Evolutionary conservation across 371 early-diverging fungal species (phyloP).

Genomic region (Chytridiales sp.): DNA sequence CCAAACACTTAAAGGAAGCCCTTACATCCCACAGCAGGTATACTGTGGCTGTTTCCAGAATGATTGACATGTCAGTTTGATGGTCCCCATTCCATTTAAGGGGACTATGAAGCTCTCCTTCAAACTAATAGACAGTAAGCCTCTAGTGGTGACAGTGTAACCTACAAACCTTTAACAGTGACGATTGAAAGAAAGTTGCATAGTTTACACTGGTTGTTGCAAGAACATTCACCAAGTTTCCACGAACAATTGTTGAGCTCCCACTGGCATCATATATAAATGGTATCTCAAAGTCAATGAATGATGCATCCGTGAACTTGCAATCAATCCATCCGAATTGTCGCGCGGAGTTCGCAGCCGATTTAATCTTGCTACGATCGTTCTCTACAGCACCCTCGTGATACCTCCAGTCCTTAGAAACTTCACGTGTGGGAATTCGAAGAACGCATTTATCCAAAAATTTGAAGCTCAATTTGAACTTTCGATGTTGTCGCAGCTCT

Average conservation of each 20-base stretch:
- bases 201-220: slow-evolving; percentile 73
- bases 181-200: slow-evolving; percentile 56
- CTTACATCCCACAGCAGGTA: slow-evolving; percentile 76
- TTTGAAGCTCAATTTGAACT: slow-evolving; percentile 64
- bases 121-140: slow-evolving; percentile 45
- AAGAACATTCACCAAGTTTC: slow-evolving; percentile 52
- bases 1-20: no score
- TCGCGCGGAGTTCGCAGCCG: slow-evolving; percentile 31
- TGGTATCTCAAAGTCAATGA: slow-evolving; percentile 61
- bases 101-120: slow-evolving; percentile 63
- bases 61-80: slow-evolving; percentile 64
- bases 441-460: slow-evolving; percentile 64
- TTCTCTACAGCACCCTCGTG: slow-evolving; percentile 22
- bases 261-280: slow-evolving; percentile 59
- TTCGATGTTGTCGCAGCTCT: slow-evolving; percentile 56
- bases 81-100: slow-evolving; percentile 77
- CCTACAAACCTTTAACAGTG: slow-evolving; percentile 51
- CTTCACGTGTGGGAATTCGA: slow-evolving; percentile 72
- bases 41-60: slow-evolving; percentile 42
- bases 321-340: slow-evolving; percentile 82
- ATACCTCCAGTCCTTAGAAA: slow-evolving; percentile 80
- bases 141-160: neutral
- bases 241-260: slow-evolving; percentile 51
- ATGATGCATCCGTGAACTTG: slow-evolving; percentile 57
- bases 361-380: slow-evolving; percentile 5